Conservation (phyloP, 371 early-diverging fungal genomes). For the Racocetra persica region DNA sequence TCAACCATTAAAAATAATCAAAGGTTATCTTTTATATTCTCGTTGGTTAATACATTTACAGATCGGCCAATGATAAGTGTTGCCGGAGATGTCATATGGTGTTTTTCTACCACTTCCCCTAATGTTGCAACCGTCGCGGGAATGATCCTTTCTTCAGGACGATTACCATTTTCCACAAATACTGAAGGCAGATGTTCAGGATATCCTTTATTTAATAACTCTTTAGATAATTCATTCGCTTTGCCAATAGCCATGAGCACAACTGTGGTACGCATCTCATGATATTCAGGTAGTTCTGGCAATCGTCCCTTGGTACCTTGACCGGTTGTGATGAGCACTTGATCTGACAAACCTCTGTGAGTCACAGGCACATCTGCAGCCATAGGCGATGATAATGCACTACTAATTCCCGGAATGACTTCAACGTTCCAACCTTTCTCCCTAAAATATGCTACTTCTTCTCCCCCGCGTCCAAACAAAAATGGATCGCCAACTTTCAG, state of each 20-base stretch:
- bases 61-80: conserved; percentile 71
- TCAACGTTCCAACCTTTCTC: conserved; percentile 68
- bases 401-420: conserved; percentile 83
- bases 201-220: conserved; percentile 66
- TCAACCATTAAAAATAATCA: no score
- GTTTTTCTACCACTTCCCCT: conserved; percentile 56
- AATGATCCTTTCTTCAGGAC: conserved; percentile 66
- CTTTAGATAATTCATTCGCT: conserved; percentile 62
- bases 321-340: conserved; percentile 84
- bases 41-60: conserved; percentile 37
- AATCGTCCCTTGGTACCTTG: conserved; percentile 74
- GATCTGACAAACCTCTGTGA: conserved; percentile 80
- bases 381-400: conserved; percentile 77
- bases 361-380: conserved; percentile 80
- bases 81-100: conserved; percentile 71
- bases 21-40: neutral
- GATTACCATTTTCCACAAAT: conserved; percentile 76
- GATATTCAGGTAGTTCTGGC: conserved; percentile 75
- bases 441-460: conserved; percentile 82
- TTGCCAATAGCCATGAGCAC: conserved; percentile 86
- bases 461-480: conserved; percentile 92
- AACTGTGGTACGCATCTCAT: conserved; percentile 74
- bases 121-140: conserved; percentile 63
- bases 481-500: conserved; percentile 93
- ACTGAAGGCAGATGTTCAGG: conserved; percentile 66